These are phyloP conservation scores for Agastache rugosa DNA, from an alignment of 257 asterid species.

Conservation along the genomic window DNA sequence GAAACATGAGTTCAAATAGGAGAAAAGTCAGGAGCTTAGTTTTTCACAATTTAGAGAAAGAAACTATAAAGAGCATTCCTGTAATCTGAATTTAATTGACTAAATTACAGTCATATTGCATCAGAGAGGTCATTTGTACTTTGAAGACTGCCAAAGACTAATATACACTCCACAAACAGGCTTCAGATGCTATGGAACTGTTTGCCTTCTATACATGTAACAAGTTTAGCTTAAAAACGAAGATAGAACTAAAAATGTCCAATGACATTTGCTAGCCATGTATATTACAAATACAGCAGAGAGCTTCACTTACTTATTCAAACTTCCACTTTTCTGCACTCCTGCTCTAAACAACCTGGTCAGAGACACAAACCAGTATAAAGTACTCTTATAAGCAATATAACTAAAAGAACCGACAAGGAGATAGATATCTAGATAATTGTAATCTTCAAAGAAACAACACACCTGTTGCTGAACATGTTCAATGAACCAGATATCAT, in stretches of 20 bases:
- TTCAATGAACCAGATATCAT: conserved; percentile 57
- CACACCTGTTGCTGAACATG: conserved; percentile 55
- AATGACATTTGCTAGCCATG: too few species aligned
- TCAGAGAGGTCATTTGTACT: conserved; percentile 1
- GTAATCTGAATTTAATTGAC: background rate
- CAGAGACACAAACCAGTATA: conserved; percentile 13
- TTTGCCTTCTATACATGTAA: background rate
- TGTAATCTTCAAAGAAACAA: conserved; percentile 26
- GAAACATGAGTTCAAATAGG: background rate
- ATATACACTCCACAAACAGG: background rate
- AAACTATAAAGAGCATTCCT: background rate
- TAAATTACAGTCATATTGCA: background rate
- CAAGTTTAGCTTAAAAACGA: conserved; percentile 6
- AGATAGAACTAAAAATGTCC: conserved; percentile 3
- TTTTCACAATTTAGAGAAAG: conserved; percentile 4
- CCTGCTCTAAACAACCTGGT: conserved; percentile 57
- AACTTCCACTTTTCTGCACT: conserved; percentile 56
- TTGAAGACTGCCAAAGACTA: background rate
- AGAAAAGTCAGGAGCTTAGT: background rate
- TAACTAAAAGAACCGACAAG: background rate
- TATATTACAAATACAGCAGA: conserved; percentile 23
- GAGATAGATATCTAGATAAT: background rate
- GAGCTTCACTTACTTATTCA: conserved; percentile 44
- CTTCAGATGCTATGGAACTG: background rate
- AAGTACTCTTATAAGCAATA: conserved; percentile 3